phyloP scores from a whole-genome alignment of 2,329 filamentous ascomycete genomes.

The Waltergamsia citrina region DNA sequence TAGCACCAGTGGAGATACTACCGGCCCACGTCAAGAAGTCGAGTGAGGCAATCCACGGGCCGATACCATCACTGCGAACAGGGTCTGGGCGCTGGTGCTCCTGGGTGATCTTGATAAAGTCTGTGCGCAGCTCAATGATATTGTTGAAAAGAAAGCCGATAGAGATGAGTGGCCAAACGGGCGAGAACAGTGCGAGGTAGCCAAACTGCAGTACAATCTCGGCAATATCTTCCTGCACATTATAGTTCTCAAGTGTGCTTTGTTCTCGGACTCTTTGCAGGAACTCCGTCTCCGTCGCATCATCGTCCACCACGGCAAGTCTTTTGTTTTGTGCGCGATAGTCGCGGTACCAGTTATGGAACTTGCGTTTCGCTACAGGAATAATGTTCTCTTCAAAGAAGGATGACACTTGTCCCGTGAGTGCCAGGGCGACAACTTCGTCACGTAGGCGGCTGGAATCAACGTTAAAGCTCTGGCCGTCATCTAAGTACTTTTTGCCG shows the following conservation, averaged over 20 bases:
- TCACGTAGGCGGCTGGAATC: constrained; percentile 58
- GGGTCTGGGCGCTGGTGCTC: constrained; percentile 65
- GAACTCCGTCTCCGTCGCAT: constrained; percentile 54
- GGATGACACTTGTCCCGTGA: constrained; percentile 63
- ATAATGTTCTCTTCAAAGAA: constrained; percentile 65
- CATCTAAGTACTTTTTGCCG: not conserved
- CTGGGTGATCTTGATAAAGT: constrained; percentile 67
- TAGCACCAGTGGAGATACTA: constrained; percentile 60
- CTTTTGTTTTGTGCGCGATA: constrained; percentile 15
- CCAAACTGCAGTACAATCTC: constrained; percentile 69
- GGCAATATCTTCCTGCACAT: constrained; percentile 63
- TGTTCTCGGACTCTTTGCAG: constrained; percentile 56
- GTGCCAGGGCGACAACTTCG: constrained; percentile 66
- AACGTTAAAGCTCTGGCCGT: constrained; percentile 50
- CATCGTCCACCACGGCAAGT: constrained; percentile 35
- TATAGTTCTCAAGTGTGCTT: constrained; percentile 57
- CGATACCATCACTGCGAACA: constrained; percentile 62
- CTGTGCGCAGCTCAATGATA: constrained; percentile 68
- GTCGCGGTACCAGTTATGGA: constrained; percentile 32
- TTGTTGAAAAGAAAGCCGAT: constrained; percentile 68
- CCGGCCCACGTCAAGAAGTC: constrained; percentile 64
- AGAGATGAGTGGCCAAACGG: constrained; percentile 66
- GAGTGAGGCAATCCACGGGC: constrained; percentile 61
- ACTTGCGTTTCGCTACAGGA: constrained; percentile 56
- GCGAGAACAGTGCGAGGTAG: constrained; percentile 63